Evolutionary conservation across 1,139 yeast genomes (phyloP).

Genomic region (Candida gigantensis): DNA sequence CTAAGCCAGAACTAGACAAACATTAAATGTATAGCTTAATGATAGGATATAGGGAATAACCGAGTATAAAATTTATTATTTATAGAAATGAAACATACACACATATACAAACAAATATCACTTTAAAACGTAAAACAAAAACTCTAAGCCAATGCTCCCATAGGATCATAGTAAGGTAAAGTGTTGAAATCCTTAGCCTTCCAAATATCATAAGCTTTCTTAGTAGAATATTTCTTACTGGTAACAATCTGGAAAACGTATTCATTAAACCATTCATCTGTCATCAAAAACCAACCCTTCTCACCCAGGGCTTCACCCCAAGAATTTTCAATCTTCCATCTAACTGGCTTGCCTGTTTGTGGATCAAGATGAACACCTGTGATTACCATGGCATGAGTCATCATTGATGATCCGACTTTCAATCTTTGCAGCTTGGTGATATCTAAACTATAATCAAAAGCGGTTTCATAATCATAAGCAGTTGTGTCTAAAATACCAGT

Average conservation of each 20-base stretch:
- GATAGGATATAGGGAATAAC: no score
- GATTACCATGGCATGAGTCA: slow-evolving; percentile 89
- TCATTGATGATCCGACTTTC: slow-evolving; percentile 56
- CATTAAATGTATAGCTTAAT: no score
- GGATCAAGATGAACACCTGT: slow-evolving; percentile 64
- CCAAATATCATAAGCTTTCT: slow-evolving; percentile 47
- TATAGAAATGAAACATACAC: no score
- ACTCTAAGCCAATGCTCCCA: slow-evolving; percentile 72
- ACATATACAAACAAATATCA: neutral
- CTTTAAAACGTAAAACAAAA: neutral
- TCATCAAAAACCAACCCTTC: slow-evolving; percentile 77
- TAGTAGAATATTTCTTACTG: slow-evolving; percentile 50
- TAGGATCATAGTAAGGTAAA: slow-evolving; percentile 81
- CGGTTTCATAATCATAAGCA: slow-evolving; percentile 68
- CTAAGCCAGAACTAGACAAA: slow-evolving; percentile 51
- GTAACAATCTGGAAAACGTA: slow-evolving; percentile 83
- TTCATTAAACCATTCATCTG: slow-evolving; percentile 80
- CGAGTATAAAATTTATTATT: no score
- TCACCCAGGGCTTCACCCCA: slow-evolving; percentile 80
- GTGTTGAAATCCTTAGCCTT: slow-evolving; percentile 54
- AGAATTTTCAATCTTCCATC: slow-evolving; percentile 85
- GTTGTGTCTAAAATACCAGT: slow-evolving; percentile 71
- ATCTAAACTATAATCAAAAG: slow-evolving; percentile 54
- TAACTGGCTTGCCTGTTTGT: slow-evolving; percentile 48
- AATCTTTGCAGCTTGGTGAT: slow-evolving; percentile 55